Conservation (phyloP, 495 filamentous ascomycete genomes). For the Xylaria intraflava region DNA sequence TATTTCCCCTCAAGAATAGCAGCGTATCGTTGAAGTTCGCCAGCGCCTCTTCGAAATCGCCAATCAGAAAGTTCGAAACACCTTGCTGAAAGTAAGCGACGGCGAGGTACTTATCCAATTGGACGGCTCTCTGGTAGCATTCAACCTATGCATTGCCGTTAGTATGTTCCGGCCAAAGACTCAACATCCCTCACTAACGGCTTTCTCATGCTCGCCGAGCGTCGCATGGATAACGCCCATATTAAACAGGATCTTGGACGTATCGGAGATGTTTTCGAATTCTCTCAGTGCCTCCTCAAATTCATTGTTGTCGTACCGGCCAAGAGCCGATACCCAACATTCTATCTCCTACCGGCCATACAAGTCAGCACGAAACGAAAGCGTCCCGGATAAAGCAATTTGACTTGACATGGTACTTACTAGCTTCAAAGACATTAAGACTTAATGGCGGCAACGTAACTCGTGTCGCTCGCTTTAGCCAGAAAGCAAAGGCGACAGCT, state of each 20-base stretch:
- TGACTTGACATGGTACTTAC: conserved; percentile 35
- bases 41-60: conserved; percentile 94
- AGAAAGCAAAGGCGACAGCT: conserved; percentile 24
- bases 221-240: conserved; percentile 98
- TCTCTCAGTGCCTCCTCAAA: conserved; percentile 78
- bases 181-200: conserved; percentile 56
- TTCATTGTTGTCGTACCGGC: conserved; percentile 91
- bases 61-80: conserved; percentile 94
- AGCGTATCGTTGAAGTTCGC: conserved; percentile 99
- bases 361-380: conserved; percentile 13
- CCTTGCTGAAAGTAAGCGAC: conserved; percentile 99
- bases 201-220: conserved; percentile 90
- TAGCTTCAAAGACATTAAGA: conserved; percentile 66
- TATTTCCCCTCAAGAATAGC: conserved; percentile 90
- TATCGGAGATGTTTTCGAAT: conserved; percentile 86
- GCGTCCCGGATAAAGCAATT: background rate
- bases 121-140: conserved; percentile 85
- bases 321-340: conserved; percentile 90
- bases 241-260: conserved; percentile 98
- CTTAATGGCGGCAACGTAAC: conserved; percentile 1
- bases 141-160: conserved; percentile 57
- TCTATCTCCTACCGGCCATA: conserved; percentile 76
- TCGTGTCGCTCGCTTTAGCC: conserved; percentile 17
- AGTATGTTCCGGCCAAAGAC: conserved; percentile 5
- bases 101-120: conserved; percentile 87